phyloP scores from a whole-genome alignment of 2,329 filamentous ascomycete species.

The Seiridium unicorne region DNA sequence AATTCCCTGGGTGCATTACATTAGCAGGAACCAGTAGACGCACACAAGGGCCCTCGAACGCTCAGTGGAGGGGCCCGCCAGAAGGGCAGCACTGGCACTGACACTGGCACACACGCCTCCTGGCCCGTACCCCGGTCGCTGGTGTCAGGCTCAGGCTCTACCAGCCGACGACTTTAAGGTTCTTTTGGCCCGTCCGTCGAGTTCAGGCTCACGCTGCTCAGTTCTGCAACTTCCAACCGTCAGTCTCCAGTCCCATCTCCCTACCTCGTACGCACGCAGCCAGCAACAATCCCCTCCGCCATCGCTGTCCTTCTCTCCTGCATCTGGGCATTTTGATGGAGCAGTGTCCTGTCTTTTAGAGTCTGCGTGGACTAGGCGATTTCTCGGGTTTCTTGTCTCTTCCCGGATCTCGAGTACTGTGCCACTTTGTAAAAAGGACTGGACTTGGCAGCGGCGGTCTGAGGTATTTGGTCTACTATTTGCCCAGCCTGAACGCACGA shows the following conservation, averaged over 20 bases:
- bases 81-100: not conserved
- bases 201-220: not conserved
- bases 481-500: conserved; percentile 10
- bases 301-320: not conserved
- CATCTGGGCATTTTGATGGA: conserved; percentile 9
- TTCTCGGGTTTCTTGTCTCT: conserved; percentile 9
- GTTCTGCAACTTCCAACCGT: not conserved
- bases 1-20: no score
- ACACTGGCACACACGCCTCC: not conserved
- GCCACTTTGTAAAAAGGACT: conserved; percentile 5
- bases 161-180: conserved; percentile 9
- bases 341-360: conserved; percentile 4
- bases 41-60: not conserved
- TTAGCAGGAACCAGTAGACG: not conserved
- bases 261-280: not conserved
- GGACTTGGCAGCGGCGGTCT: conserved; percentile 14
- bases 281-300: not conserved
- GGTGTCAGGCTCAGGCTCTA: not conserved
- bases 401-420: conserved; percentile 2
- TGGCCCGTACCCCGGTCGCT: not conserved
- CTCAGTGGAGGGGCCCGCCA: not conserved
- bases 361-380: conserved; percentile 8
- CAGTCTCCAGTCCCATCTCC: not conserved
- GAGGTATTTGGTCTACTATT: conserved; percentile 24
- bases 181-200: not conserved